Evolutionary conservation across 129 eudicot genomes (phyloP), one percentile per base, ranked within the genome.

Genomic region (Oenanthe sinensis): DNA sequence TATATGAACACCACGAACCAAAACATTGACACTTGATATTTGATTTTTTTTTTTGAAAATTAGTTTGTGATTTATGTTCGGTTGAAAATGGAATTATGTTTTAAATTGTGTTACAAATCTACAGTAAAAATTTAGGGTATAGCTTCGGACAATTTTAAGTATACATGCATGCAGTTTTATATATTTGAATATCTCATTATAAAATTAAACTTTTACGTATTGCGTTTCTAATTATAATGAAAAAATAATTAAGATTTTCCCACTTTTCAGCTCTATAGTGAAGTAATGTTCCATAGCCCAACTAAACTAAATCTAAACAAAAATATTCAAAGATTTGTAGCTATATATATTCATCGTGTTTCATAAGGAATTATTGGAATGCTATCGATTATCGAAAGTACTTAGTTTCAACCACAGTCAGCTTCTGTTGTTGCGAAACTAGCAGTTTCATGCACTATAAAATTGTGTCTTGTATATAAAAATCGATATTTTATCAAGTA

Each of bases 391-490:
- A 33, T 33, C 36, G 36, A 33, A 8, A n/a, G 65, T 58, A 58
- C 65, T n/a, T 58, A 58, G 65, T 58, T 58, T 58, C 65, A 58
- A 2, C 65, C 26, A 58, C 65, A 58, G 14, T 58, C 65, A 58
- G 65, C 65, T n/a, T 58, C 65, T 58, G 65, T 58, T 58, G 65
- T 58, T 58, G 65, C 30, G 65, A 58, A 58, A 58, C 65, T 22
- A 58, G 65, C 10, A 22, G 65, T 58, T 58, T 58, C 65, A 58
- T 20, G 1, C 14, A 58, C 65, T 58, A 58, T 58, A 58, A 58
- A 58, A 58, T n/a, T 58, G 26, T 54, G 63, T 5, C 8, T 54
- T 5, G n/a, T 54, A 17, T 54, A 54, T 20, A 5, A 54, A 54
- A 20, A 0, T 19, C 28, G 12, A 33, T 33, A 33, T 33, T 33